phyloP scores from a whole-genome alignment of 148 eudicot species.

The Fagopyrum tataricum region DNA sequence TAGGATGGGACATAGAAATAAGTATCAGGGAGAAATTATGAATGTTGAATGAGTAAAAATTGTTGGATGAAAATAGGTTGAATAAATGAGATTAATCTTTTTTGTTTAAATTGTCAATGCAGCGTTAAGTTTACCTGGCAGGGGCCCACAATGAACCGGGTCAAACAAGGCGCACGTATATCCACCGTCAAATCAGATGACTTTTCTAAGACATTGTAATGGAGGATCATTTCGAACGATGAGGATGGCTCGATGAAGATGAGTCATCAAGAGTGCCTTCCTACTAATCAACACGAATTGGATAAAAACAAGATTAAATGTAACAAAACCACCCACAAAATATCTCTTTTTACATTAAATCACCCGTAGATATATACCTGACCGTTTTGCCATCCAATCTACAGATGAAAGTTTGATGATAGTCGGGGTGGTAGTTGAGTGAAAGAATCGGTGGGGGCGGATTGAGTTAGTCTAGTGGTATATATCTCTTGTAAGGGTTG shows the following conservation, averaged over 20 bases:
- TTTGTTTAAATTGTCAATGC: background rate
- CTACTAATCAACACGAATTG: slow-evolving; percentile 1
- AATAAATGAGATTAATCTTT: background rate
- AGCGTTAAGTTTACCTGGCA: background rate
- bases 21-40: too few relatives aligned
- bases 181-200: slow-evolving; percentile 15
- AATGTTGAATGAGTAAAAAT: too few relatives aligned
- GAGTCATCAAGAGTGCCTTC: slow-evolving; percentile 12
- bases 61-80: too few relatives aligned
- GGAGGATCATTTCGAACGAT: background rate
- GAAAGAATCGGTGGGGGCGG: too few relatives aligned
- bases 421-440: too few relatives aligned
- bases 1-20: too few relatives aligned
- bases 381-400: too few relatives aligned
- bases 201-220: background rate
- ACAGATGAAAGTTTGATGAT: too few relatives aligned
- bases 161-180: slow-evolving; percentile 16
- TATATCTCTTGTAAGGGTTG: too few relatives aligned
- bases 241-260: background rate
- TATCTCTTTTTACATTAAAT: too few relatives aligned
- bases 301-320: background rate
- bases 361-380: too few relatives aligned
- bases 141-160: background rate
- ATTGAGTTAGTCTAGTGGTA: too few relatives aligned
- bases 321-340: background rate